Conservation (phyloP, 1,284 basidiomycete species). For the Hemileia vastatrix region DNA sequence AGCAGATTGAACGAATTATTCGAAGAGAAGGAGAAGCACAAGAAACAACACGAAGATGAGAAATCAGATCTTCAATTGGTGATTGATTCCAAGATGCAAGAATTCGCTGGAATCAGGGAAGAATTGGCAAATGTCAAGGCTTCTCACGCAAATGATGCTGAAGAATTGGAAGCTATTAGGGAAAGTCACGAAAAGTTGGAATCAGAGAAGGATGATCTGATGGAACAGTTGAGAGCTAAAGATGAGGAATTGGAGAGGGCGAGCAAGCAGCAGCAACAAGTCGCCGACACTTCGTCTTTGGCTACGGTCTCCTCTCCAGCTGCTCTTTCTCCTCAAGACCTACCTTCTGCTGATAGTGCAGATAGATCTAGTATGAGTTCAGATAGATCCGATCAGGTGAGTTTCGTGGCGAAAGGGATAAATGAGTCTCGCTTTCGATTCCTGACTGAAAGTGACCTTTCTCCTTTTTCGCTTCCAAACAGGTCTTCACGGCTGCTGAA, state of each 20-base stretch:
- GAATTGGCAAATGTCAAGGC: not conserved
- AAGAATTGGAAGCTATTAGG: not conserved
- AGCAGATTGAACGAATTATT: not conserved
- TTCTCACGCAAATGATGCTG: not conserved
- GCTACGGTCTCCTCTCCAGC: not conserved
- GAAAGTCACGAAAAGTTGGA: constrained; percentile 1
- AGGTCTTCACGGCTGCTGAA: not conserved
- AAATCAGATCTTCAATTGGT: not conserved
- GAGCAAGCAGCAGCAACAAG: not conserved
- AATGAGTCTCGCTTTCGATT: not conserved
- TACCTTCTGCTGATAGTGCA: not conserved
- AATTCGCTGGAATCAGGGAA: not conserved
- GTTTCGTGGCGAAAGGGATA: not conserved
- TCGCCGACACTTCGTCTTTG: not conserved
- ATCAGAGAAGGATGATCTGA: constrained; percentile 2
- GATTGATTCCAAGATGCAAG: not conserved
- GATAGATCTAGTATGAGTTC: not conserved
- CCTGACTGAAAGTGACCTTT: not conserved
- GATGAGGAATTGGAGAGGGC: not conserved
- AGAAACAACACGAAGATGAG: not conserved
- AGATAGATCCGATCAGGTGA: not conserved
- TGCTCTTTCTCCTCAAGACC: not conserved
- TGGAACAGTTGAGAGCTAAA: not conserved
- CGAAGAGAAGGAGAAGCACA: not conserved
- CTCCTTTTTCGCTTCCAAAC: not conserved